Evolutionary conservation across 208 protist genomes (phyloP), one percentile per base, ranked within the genome.

Genomic region (Wallacemonas collosoma): DNA sequence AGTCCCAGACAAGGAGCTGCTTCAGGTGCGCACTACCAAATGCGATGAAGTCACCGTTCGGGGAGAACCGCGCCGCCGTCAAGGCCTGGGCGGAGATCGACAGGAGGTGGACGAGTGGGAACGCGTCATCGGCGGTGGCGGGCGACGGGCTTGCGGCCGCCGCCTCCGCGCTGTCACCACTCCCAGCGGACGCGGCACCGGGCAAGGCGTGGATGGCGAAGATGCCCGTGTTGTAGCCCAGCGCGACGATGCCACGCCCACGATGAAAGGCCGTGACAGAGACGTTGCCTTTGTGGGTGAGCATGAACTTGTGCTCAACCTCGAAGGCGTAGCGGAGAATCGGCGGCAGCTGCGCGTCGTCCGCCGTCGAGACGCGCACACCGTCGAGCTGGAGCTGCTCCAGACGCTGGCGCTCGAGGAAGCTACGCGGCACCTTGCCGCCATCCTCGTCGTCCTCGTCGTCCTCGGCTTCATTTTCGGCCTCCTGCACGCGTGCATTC

Each of bases 1-100:
- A 98, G 76, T 98, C 93, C 93, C 94, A 98, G n/a, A 98, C 93
- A 40, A 98, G 80, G 7, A 98, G 75, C 85, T 97, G 93, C 80
- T 94, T 93, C 39, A 96, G 80, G 71, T 96, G 87, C 6, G 85
- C 85, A 63, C 83, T 91, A 51, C 93, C 94, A 76, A 98, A 95
- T 17, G 93, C 94, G 48, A 98, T 75, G 74, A 86, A 93, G 70
- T 94, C 87, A 2, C 93, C 95, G 70, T 45, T 92, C 11, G 87
- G 84, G 35, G 81, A 93, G 74, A 97, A 95, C 64, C 69, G 68
- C n/a, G 91, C 82, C n/a, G 92, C 88, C 26, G 90, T 96, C 44
- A 98, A 83, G 5, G 89, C 80, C 77, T 96, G 90, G 15, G 93
- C 89, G 40, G 95, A 97, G 78, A 98, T 95, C 62, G 93, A 97